These are phyloP conservation scores for Raphanus raphanistrum DNA, from an alignment of 345 rosid species.

Conservation along the genomic window DNA sequence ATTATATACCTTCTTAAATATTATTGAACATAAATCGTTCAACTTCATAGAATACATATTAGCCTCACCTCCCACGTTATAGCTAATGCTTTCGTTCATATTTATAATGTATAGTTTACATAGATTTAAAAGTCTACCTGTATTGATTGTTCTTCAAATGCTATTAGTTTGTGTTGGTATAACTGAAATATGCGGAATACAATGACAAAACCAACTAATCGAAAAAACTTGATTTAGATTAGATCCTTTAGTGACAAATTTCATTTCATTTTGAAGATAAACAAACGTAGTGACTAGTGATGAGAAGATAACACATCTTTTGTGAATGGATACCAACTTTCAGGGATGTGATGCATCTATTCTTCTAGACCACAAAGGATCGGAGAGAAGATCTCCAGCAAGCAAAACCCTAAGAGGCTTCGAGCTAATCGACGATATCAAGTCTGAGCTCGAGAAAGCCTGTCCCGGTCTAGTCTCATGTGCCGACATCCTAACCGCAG, in stretches of 20 bases:
- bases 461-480: conserved; percentile 70
- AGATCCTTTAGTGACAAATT: not conserved
- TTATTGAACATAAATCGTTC: not conserved
- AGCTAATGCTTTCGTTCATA: not conserved
- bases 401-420: conserved; percentile 77
- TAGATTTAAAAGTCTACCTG: not conserved
- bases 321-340: not conserved
- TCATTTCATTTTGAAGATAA: not conserved
- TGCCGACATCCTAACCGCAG: conserved; percentile 63
- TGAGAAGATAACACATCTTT: not conserved
- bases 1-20: not conserved
- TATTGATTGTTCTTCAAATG: not conserved
- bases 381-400: conserved; percentile 64
- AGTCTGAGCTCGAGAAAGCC: conserved; percentile 56
- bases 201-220: not conserved
- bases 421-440: conserved; percentile 66
- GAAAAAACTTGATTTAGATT: not conserved
- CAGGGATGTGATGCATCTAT: conserved; percentile 86
- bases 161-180: not conserved
- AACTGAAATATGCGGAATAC: not conserved
- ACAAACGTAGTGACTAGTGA: not conserved
- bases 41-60: not conserved
- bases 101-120: not conserved
- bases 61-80: not conserved
- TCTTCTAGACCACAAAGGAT: conserved; percentile 57